Evolutionary conservation across 352 stramenopile genomes (phyloP).

Genomic region (Phytophthora uliginosa): DNA sequence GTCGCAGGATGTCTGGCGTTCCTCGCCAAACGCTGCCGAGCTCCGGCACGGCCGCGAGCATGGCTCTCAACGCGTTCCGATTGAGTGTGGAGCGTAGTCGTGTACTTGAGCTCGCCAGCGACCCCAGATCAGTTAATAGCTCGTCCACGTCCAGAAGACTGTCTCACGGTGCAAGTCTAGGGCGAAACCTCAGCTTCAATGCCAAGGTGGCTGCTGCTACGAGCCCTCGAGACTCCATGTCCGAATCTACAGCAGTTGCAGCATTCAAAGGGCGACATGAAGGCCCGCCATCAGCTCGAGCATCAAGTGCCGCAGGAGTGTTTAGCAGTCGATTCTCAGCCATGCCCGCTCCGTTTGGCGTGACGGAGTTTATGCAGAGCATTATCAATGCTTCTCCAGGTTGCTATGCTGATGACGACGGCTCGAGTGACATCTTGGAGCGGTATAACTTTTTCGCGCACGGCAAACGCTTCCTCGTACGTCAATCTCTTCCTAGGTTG

Average conservation of each 20-base stretch:
- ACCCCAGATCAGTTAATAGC: conserved; percentile 18
- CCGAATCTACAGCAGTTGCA: conserved; percentile 7
- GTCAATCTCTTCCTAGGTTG: neutral
- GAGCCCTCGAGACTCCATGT: neutral
- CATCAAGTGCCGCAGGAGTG: conserved; percentile 9
- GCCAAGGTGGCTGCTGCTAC: conserved; percentile 15
- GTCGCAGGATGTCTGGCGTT: conserved; percentile 11
- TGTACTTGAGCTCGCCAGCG: conserved; percentile 30
- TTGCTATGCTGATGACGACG: conserved; percentile 48
- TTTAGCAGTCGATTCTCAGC: conserved; percentile 13
- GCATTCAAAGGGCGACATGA: conserved; percentile 7
- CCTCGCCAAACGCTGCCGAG: conserved; percentile 9
- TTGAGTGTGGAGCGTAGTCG: conserved; percentile 44
- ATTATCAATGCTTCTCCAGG: conserved; percentile 58
- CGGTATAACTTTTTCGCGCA: conserved; percentile 73
- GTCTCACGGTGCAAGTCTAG: conserved; percentile 20
- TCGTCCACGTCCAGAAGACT: conserved; percentile 20
- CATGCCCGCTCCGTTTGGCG: neutral
- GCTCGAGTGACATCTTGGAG: conserved; percentile 46
- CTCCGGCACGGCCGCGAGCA: conserved; percentile 38
- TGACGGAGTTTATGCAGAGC: conserved; percentile 47
- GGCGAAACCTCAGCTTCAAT: conserved; percentile 14
- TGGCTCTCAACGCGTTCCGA: conserved; percentile 53
- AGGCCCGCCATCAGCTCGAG: conserved; percentile 13
- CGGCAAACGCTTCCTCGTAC: conserved; percentile 57